These are phyloP conservation scores for Colletotrichum falcatum DNA, from an alignment of 2,329 filamentous ascomycete species.

Conservation along the genomic window DNA sequence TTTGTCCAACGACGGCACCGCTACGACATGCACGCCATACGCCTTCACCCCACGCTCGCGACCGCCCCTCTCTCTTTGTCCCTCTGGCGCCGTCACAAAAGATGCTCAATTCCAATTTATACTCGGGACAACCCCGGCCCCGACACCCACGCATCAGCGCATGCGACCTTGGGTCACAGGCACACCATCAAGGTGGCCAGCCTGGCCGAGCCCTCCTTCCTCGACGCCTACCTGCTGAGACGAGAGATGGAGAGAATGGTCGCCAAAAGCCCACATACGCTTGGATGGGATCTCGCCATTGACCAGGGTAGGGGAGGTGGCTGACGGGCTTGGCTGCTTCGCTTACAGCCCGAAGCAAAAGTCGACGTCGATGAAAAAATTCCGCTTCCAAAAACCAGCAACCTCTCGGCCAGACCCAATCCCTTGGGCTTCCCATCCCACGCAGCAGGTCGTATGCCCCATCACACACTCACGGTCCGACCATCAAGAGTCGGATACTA, in stretches of 20 bases:
- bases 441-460: constrained; percentile 16
- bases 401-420: constrained; percentile 23
- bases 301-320: constrained; percentile 2
- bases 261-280: constrained; percentile 15
- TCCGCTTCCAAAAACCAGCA: not conserved
- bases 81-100: not conserved
- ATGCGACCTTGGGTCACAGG: not conserved
- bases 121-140: not conserved
- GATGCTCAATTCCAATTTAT: not conserved
- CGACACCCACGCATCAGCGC: not conserved
- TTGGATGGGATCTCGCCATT: constrained; percentile 12
- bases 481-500: constrained; percentile 28
- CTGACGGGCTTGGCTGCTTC: constrained; percentile 13
- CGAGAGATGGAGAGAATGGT: not conserved
- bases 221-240: not conserved
- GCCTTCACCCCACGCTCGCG: constrained; percentile 9
- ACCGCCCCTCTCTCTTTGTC: too few species aligned
- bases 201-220: not conserved
- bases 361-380: not conserved
- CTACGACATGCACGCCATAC: constrained; percentile 25
- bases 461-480: not conserved
- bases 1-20: constrained; percentile 11
- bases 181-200: constrained; percentile 23
- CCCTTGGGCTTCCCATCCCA: constrained; percentile 18
- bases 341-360: constrained; percentile 11